Conservation (phyloP, 2,329 filamentous ascomycete species). For the Colletotrichum zoysiae region DNA sequence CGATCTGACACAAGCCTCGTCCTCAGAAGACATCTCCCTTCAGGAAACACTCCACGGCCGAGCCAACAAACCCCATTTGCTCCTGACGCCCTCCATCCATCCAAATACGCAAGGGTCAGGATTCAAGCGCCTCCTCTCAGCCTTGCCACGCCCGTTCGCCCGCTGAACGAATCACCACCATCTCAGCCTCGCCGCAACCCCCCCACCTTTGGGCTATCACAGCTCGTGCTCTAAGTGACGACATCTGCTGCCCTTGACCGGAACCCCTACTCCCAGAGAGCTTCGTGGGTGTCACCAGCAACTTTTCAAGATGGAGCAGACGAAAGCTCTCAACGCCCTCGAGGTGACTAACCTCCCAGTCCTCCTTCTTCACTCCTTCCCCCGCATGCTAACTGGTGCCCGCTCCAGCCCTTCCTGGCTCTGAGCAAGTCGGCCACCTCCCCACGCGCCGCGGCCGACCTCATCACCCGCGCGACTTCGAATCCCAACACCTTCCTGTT, state of each 20-base stretch:
- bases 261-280: constrained; percentile 9
- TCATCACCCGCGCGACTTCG: constrained; percentile 90
- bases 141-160: constrained; percentile 28
- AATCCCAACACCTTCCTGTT: constrained; percentile 92
- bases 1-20: constrained; percentile 45
- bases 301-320: constrained; percentile 75
- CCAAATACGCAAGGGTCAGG: constrained; percentile 12
- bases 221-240: constrained; percentile 21
- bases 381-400: constrained; percentile 45
- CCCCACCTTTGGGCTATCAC: constrained; percentile 23
- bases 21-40: constrained; percentile 22
- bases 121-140: constrained; percentile 3
- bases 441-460: constrained; percentile 85
- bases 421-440: constrained; percentile 89
- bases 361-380: neutral
- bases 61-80: constrained; percentile 7
- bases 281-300: constrained; percentile 17
- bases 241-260: neutral
- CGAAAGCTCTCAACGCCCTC: constrained; percentile 73
- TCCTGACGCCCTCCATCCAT: constrained; percentile 1
- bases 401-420: constrained; percentile 85
- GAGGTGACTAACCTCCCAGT: constrained; percentile 60
- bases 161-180: neutral
- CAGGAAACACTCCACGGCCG: constrained; percentile 13
- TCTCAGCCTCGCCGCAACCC: constrained; percentile 37